Percentiles rank a stretch among this genome's conserved stretches.
These are phyloP conservation scores for Vitis riparia DNA, from an alignment of 164 flowering plant genomes.

Conservation along the genomic window DNA sequence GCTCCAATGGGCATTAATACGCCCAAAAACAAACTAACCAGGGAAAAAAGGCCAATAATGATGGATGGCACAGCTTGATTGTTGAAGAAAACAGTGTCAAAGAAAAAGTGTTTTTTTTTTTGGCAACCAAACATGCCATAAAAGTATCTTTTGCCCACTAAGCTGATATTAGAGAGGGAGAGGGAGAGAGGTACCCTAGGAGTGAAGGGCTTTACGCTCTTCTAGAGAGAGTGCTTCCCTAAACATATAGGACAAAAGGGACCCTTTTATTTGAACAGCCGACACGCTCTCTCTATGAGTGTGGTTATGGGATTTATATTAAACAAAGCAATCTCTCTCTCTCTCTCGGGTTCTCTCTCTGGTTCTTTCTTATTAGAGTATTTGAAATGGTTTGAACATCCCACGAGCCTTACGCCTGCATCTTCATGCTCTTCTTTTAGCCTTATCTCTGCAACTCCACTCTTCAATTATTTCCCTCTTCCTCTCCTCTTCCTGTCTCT, in stretches of 20 bases:
- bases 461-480: constrained; percentile 36
- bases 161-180: too few relatives aligned
- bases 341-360: constrained; percentile 16
- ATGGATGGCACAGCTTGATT: constrained; percentile 13
- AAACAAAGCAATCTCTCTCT: not conserved
- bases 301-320: not conserved
- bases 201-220: not conserved
- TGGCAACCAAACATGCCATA: constrained; percentile 7
- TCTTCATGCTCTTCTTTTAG: constrained; percentile 13
- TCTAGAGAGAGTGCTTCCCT: not conserved
- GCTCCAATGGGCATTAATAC: too few relatives aligned
- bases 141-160: constrained; percentile 8
- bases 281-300: constrained; percentile 4
- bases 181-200: too few relatives aligned
- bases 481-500: not conserved
- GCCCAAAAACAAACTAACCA: too few relatives aligned
- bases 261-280: not conserved
- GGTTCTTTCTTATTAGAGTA: constrained; percentile 16
- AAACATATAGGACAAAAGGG: not conserved
- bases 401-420: constrained; percentile 34
- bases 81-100: constrained; percentile 14
- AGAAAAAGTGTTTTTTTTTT: constrained; percentile 11
- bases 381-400: constrained; percentile 30
- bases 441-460: constrained; percentile 31
- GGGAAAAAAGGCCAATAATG: constrained; percentile 16